Base-by-base conservation (phyloP, 257 asterid genomes). In the Knoxia roxburghii region DNA sequence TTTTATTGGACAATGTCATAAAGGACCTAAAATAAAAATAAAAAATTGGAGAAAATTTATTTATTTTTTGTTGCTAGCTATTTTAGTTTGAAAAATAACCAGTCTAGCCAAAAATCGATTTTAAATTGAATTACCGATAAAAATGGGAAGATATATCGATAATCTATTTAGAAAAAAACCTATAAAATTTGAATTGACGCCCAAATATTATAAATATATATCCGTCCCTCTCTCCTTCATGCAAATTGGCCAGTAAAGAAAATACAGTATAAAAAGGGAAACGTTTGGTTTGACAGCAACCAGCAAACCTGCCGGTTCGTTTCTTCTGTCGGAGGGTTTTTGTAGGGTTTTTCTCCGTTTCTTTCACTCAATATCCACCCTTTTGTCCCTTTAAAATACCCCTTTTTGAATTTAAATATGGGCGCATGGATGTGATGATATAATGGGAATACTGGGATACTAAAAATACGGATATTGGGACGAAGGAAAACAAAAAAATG, bases 281-380 rank as follows among this genome's bases (percentile, higher is more conserved):
- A 12, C 5, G 17, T 41, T 14, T 45, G 1, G 13, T 14, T 45
- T 13, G 27, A 17, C 17, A 35, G 46, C 30, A 51, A 57, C 71
- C 56, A 68, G 15, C 61, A 46, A 74, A 30, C 35, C 72, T 68
- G 85, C 77, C 75, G 67, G 56, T 78, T 77, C 64, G 51, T 30
- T 49, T 62, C 53, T 18, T 41, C 21, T 70, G 50, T 21, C 40
- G 39, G 55, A 73, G 90, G 90, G 80, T 79, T 82, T 81, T 68
- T 56, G 77, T 77, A 81, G 89, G 91, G 83, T 77, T 78, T 75
- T 66, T 6, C 72, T 61, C 29, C 27, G 56, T 51, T 53, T 35
- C 9, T 13, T 54, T 1, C 66, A 29, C 20, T 15, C 33, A 2
- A 18, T 40, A 46, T 9, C 45, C 20, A 27, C 68, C 30, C 12